A percentile compares a stretch with the other conserved stretches of the same genome.
Evolutionary conservation across 371 early-diverging fungal genomes (phyloP).

Genomic region (Mortierella sp.): DNA sequence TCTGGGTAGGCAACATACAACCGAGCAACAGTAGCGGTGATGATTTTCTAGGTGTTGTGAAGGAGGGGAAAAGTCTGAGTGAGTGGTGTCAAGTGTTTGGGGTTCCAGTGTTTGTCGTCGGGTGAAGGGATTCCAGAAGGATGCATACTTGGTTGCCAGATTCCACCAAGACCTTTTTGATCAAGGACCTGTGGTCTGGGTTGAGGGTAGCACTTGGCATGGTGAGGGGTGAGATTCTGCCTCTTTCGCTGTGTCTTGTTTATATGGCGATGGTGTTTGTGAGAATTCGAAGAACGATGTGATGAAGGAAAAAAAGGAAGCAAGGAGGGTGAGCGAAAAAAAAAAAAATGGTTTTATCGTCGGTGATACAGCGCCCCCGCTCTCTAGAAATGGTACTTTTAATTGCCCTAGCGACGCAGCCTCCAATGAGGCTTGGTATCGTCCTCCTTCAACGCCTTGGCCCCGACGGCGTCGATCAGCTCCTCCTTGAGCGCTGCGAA

Average conservation of each 20-base stretch:
- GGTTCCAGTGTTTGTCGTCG: no score
- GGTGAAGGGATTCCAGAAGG: no score
- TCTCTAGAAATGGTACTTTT: no score
- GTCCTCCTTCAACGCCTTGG: constrained; percentile 45
- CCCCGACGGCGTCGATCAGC: constrained; percentile 28
- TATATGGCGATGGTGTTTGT: no score
- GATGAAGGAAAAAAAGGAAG: no score
- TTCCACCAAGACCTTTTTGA: constrained; percentile 64
- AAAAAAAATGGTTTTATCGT: no score
- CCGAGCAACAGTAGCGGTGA: constrained; percentile 84
- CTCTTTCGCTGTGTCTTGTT: no score
- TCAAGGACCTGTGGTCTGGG: constrained; percentile 67
- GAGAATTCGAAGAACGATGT: no score
- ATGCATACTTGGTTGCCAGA: constrained; percentile 39
- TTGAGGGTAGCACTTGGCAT: constrained; percentile 68
- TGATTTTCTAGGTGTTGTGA: constrained; percentile 72
- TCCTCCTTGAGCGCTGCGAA: constrained; percentile 21
- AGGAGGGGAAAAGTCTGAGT: neutral
- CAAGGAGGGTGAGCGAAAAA: no score
- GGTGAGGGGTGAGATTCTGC: constrained; percentile 58
- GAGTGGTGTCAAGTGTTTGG: neutral
- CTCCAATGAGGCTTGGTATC: constrained; percentile 52
- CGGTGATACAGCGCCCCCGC: no score
- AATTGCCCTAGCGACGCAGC: no score
- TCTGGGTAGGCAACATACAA: constrained; percentile 84